Evolutionary conservation across 2,329 filamentous ascomycete species (phyloP).

Genomic region (Diaporthe citriasiana): DNA sequence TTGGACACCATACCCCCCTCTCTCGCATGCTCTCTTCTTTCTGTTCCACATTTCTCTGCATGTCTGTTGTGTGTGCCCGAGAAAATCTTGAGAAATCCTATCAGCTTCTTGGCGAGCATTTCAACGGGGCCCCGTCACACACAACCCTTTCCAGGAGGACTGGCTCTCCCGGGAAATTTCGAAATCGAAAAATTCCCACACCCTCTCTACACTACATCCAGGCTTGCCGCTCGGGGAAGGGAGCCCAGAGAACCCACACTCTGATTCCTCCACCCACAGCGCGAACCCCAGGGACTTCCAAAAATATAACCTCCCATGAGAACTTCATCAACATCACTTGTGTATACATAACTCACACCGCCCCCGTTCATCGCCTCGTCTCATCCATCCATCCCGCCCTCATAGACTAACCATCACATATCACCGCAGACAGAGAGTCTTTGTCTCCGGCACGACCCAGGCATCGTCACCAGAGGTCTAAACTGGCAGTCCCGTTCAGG

Average conservation of each 20-base stretch:
- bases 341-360: conserved; percentile 26
- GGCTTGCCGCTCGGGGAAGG: conserved; percentile 6
- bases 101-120: conserved; percentile 26
- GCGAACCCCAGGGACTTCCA: conserved; percentile 34
- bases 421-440: conserved; percentile 34
- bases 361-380: conserved; percentile 42
- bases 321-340: conserved; percentile 22
- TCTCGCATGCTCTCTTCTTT: conserved; percentile 32
- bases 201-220: neutral
- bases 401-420: conserved; percentile 34
- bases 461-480: conserved; percentile 29
- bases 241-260: conserved; percentile 9
- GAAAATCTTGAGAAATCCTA: conserved; percentile 16
- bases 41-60: conserved; percentile 34
- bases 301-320: conserved; percentile 41
- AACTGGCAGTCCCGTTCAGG: conserved; percentile 23
- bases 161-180: conserved; percentile 31
- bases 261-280: conserved; percentile 24
- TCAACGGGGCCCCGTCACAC: conserved; percentile 3
- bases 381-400: conserved; percentile 20
- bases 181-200: conserved; percentile 29
- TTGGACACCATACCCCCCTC: conserved; percentile 13
- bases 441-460: conserved; percentile 19
- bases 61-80: conserved; percentile 24
- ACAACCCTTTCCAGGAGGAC: conserved; percentile 18